Evolutionary conservation across 2,329 filamentous ascomycete species (phyloP), one percentile per base, ranked within the genome.

Genomic region (Xylariales sp.): DNA sequence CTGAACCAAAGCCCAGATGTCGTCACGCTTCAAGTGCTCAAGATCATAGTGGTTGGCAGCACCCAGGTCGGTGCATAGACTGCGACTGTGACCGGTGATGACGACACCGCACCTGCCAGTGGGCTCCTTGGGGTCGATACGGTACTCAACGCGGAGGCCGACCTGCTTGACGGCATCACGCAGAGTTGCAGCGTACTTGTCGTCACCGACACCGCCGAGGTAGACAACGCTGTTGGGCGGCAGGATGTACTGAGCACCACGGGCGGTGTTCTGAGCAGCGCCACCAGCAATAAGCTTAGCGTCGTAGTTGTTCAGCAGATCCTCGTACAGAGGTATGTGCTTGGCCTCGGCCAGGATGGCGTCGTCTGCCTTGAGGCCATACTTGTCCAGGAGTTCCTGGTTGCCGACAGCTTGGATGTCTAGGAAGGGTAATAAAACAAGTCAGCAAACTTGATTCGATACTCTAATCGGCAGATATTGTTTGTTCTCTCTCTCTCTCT

Each of bases 1-100:
- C 78, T 97, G 81, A 43, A 93, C 93, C 36, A 96, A 76, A 50
- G 80, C 76, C 93, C 93, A 98, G 66, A 97, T 84, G 67, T 91
- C 81, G 38, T 88, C 85, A 62, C 81, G 79, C 79, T 95, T 88
- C 63, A 98, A 70, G 66, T 98, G 93, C 47, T 93, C 88, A 37
- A 96, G 63, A 67, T 91, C 91, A 73, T 98, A 98, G 73, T 89
- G 85, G 74, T 98, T 98, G 53, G 93, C 93, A 45, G 93, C 93
- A 46, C 85, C 93, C 41, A 98, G 84, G 59, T 97, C 89, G 45
- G 93, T 98, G 74, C 85, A 87, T 74, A 98, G 83, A 62, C 83
- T 89, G 56, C 93, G 83, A 81, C 97, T 84, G 75, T 95, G 88
- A 60, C 89, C 93, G 25, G 91, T 98, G 67, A 98, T 96, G 64